Percentiles rank a stretch among this genome's conserved stretches.
These are phyloP conservation scores for Przewalskia tangutica DNA, from an alignment of 257 asterid genomes.

Conservation along the genomic window DNA sequence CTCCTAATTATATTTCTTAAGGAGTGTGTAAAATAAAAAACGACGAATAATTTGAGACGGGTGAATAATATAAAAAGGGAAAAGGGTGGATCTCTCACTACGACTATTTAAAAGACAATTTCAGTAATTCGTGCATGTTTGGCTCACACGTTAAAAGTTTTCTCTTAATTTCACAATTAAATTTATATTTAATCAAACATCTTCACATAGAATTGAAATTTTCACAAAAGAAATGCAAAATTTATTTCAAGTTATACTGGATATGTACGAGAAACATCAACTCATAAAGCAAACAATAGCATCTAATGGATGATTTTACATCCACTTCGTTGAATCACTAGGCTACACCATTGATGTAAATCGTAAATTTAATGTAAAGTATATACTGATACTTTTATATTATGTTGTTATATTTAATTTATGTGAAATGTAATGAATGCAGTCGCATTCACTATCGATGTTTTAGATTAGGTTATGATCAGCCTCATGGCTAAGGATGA, in stretches of 20 bases:
- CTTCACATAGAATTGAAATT: background rate
- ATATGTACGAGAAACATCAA: background rate
- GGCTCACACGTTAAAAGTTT: accelerated
- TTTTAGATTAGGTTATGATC: too few relatives aligned
- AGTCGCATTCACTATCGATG: background rate
- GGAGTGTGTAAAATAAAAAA: too few relatives aligned
- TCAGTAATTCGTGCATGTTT: background rate
- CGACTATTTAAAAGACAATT: background rate
- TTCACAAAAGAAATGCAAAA: background rate
- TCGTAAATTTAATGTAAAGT: too few relatives aligned
- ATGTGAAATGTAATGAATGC: background rate
- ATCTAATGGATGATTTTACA: background rate
- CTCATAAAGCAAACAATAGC: background rate
- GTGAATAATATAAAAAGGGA: background rate
- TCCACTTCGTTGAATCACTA: too few relatives aligned
- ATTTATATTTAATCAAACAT: accelerated
- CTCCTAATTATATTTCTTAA: too few relatives aligned
- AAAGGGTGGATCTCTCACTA: background rate
- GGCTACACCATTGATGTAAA: background rate
- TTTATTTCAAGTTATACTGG: background rate
- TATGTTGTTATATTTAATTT: too few relatives aligned
- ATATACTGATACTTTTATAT: too few relatives aligned
- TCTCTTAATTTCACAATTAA: background rate
- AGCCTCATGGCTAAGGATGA: too few relatives aligned
- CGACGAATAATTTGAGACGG: too few relatives aligned